Conservation (phyloP, 352 stramenopile genomes). For the Pythium aphanidermatum region DNA sequence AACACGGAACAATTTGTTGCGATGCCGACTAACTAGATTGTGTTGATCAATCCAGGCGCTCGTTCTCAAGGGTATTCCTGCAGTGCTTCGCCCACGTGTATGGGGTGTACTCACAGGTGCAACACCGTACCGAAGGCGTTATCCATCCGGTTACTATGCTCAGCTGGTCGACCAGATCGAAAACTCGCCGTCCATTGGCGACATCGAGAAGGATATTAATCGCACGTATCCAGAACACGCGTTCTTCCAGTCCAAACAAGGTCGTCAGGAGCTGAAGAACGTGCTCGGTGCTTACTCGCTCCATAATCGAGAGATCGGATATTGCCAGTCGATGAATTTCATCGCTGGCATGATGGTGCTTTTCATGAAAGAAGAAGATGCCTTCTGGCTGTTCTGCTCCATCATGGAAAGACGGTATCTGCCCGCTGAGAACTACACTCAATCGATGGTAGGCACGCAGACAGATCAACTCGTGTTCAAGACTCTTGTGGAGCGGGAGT, state of each 20-base stretch:
- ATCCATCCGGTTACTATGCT: slow-evolving; percentile 26
- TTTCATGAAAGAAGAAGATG: slow-evolving; percentile 63
- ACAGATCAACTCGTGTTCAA: slow-evolving; percentile 75
- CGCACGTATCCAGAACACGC: slow-evolving; percentile 58
- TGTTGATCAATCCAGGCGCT: slow-evolving; percentile 20
- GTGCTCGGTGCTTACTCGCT: slow-evolving; percentile 53
- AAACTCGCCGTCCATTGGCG: slow-evolving; percentile 24
- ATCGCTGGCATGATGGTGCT: slow-evolving; percentile 60
- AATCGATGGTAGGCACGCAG: slow-evolving; percentile 64
- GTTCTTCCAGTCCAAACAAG: slow-evolving; percentile 44
- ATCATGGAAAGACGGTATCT: slow-evolving; percentile 60
- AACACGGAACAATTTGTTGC: background rate
- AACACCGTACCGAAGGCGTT: slow-evolving; percentile 23
- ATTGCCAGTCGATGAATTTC: slow-evolving; percentile 81
- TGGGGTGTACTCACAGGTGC: slow-evolving; percentile 37
- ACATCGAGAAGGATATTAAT: slow-evolving; percentile 62
- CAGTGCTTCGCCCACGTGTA: slow-evolving; percentile 28
- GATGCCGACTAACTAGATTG: background rate
- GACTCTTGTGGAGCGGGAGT: slow-evolving; percentile 37
- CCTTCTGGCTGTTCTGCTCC: slow-evolving; percentile 75
- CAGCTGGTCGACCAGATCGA: slow-evolving; percentile 20
- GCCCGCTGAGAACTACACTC: slow-evolving; percentile 69
- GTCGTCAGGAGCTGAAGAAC: slow-evolving; percentile 41
- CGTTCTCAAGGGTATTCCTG: slow-evolving; percentile 35
- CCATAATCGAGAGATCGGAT: slow-evolving; percentile 48